Evolutionary conservation across 768 basidiomycete species (phyloP).

Genomic region (Guyanaporus albipodus): DNA sequence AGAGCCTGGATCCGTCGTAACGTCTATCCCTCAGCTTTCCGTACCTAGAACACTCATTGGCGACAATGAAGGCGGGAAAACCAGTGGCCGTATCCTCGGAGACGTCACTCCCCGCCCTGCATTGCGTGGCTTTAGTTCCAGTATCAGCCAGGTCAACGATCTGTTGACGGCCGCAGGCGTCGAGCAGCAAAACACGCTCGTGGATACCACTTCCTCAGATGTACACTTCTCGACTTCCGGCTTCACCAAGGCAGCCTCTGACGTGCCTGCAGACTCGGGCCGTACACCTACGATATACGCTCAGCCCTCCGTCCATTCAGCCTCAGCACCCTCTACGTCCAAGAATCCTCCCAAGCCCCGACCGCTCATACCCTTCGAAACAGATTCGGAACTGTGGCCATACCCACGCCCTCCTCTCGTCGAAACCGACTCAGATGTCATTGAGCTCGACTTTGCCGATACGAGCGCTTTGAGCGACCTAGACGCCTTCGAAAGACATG

Average conservation of each 20-base stretch:
- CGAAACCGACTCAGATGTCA: conserved; percentile 49
- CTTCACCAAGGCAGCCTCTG: neutral
- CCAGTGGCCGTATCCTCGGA: conserved; percentile 23
- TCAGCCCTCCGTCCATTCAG: conserved; percentile 6
- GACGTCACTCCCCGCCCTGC: conserved; percentile 67
- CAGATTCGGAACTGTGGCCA: conserved; percentile 69
- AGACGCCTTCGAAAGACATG: conserved; percentile 44
- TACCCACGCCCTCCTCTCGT: conserved; percentile 50
- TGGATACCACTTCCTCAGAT: conserved; percentile 4
- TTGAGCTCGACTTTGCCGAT: conserved; percentile 74
- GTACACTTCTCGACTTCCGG: conserved; percentile 3
- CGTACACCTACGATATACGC: conserved; percentile 12
- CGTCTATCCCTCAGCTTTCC: conserved; percentile 37
- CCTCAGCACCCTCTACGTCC: conserved; percentile 9
- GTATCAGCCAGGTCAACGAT: conserved; percentile 29
- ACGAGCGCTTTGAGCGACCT: conserved; percentile 70
- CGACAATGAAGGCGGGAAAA: conserved; percentile 19
- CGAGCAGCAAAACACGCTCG: conserved; percentile 14
- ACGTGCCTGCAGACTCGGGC: conserved; percentile 2
- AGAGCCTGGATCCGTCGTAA: conserved; percentile 39
- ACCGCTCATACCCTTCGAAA: conserved; percentile 55
- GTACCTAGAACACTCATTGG: conserved; percentile 13
- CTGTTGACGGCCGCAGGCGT: conserved; percentile 24
- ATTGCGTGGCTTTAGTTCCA: conserved; percentile 34
- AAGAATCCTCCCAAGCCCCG: conserved; percentile 30